phyloP scores from a whole-genome alignment of 2,329 filamentous ascomycete species.

The Nectriaceae sp. region DNA sequence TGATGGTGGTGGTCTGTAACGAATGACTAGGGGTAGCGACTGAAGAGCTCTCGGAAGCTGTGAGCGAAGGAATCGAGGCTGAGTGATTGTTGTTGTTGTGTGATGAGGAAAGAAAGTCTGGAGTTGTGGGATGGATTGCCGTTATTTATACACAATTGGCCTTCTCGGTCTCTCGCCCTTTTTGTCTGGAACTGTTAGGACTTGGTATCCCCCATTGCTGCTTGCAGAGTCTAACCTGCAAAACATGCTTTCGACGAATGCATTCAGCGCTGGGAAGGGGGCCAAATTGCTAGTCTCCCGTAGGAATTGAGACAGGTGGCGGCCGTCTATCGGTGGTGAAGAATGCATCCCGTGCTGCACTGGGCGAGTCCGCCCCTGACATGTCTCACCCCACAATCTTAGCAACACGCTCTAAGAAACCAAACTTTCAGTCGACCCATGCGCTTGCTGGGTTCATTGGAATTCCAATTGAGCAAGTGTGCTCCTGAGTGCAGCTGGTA shows the following conservation, averaged over 20 bases:
- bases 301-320: conserved; percentile 26
- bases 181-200: conserved; percentile 2
- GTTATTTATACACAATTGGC: conserved; percentile 31
- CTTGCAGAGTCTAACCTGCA: neutral
- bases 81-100: conserved; percentile 23
- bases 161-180: neutral
- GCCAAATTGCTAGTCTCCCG: conserved; percentile 6
- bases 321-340: conserved; percentile 15
- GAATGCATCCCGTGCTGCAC: conserved; percentile 18
- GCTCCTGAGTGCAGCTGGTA: conserved; percentile 1
- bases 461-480: conserved; percentile 14
- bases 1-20: conserved; percentile 19
- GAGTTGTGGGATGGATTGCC: conserved; percentile 18
- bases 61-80: conserved; percentile 35
- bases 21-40: conserved; percentile 30
- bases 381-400: conserved; percentile 24
- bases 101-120: conserved; percentile 12
- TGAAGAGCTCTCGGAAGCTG: conserved; percentile 29
- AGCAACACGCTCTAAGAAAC: neutral
- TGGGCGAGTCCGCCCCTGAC: conserved; percentile 17
- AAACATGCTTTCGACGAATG: conserved; percentile 19
- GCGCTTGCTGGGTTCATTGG: neutral
- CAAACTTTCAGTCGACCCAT: neutral
- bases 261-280: conserved; percentile 9
- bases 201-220: conserved; percentile 5